Conservation (phyloP, 208 protist genomes). For the Porcisia deanei region DNA sequence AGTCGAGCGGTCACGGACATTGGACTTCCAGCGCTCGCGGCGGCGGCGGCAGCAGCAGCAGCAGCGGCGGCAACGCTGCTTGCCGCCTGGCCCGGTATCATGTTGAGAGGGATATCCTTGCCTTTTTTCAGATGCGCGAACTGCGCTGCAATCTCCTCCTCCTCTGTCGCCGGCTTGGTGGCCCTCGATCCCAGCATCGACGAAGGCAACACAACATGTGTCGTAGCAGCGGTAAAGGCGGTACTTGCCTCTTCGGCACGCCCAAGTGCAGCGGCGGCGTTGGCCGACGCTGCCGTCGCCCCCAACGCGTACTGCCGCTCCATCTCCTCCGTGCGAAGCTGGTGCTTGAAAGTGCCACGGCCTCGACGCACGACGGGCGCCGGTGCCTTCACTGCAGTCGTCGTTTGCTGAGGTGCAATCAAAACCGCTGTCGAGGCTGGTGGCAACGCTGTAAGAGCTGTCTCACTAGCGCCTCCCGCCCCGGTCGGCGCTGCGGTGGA, state of each 20-base stretch:
- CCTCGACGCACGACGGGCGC: slow-evolving; percentile 57
- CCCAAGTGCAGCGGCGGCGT: slow-evolving; percentile 8
- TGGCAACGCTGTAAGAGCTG: background rate
- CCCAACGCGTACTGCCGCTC: slow-evolving; percentile 25
- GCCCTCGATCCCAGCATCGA: slow-evolving; percentile 26
- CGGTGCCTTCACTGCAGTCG: slow-evolving; percentile 18
- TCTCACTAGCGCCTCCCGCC: background rate
- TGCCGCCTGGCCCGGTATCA: background rate
- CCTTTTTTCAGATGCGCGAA: slow-evolving; percentile 26
- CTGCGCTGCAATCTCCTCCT: slow-evolving; percentile 31
- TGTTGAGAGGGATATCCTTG: slow-evolving; percentile 26
- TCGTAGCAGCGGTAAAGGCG: slow-evolving; percentile 46
- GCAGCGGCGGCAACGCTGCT: slow-evolving; percentile 36
- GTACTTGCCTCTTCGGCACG: slow-evolving; percentile 45
- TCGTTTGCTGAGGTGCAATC: background rate
- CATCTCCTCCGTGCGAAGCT: slow-evolving; percentile 69
- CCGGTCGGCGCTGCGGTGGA: background rate
- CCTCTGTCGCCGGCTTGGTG: slow-evolving; percentile 22
- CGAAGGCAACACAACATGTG: slow-evolving; percentile 52
- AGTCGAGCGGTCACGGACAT: slow-evolving; percentile 23
- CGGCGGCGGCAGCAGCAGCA: slow-evolving; percentile 24
- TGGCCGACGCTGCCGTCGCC: slow-evolving; percentile 3
- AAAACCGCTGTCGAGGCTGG: background rate
- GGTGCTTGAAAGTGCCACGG: slow-evolving; percentile 65
- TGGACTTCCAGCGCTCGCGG: slow-evolving; percentile 19